Evolutionary conservation across 345 rosid species (phyloP).

Genomic region (Eucalyptus cloeziana): DNA sequence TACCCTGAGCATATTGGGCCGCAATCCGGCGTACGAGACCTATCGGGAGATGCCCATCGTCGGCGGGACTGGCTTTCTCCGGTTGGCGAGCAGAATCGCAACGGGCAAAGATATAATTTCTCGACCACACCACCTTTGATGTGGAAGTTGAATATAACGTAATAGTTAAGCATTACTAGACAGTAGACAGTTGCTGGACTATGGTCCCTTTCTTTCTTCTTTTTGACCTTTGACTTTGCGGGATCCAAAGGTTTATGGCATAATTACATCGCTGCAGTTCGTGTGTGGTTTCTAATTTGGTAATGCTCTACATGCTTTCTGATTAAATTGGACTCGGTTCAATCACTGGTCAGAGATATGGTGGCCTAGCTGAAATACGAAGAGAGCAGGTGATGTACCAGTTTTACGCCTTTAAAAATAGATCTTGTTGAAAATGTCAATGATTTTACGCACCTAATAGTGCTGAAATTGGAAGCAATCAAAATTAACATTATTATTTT

Average conservation of each 20-base stretch:
- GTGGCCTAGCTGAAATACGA: background rate
- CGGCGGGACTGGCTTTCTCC: slow-evolving; percentile 60
- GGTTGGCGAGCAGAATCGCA: slow-evolving; percentile 57
- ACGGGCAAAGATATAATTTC: slow-evolving; percentile 27
- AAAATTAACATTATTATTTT: too few species aligned
- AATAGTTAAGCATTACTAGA: slow-evolving; percentile 28
- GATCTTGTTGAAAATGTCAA: background rate
- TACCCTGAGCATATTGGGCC: slow-evolving; percentile 43
- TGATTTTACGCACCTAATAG: background rate
- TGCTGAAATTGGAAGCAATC: background rate
- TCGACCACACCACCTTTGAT: slow-evolving; percentile 29
- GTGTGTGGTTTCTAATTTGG: background rate
- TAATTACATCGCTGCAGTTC: background rate
- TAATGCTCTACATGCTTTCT: background rate
- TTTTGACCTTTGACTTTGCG: background rate
- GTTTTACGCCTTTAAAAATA: background rate
- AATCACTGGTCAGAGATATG: background rate
- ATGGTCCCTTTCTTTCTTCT: background rate
- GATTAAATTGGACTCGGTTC: background rate
- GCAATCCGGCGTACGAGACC: slow-evolving; percentile 17
- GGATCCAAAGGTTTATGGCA: background rate
- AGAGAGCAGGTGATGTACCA: background rate
- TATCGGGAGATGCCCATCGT: slow-evolving; percentile 50
- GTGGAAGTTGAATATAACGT: slow-evolving; percentile 65
- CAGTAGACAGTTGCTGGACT: background rate